A percentile compares a stretch with the other conserved stretches of the same genome.
Evolutionary conservation across 1,284 basidiomycete species (phyloP).

Genomic region (Testicularia cyperi): DNA sequence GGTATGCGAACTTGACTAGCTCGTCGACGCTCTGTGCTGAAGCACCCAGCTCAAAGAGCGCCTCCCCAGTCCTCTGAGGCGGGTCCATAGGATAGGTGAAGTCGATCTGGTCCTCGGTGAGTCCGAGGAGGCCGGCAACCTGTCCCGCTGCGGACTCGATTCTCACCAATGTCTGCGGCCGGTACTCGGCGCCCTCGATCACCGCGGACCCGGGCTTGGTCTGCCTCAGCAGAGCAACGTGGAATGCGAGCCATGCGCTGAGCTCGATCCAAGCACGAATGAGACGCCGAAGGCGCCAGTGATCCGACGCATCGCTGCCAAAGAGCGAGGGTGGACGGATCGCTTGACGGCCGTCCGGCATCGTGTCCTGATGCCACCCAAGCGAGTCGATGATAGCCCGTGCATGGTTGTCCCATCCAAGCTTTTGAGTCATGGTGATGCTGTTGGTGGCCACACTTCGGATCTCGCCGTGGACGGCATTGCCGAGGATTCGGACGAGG

Average conservation of each 20-base stretch:
- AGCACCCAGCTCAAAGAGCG: slow-evolving; percentile 16
- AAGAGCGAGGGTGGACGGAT: slow-evolving; percentile 6
- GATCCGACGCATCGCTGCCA: background rate
- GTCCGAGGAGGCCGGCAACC: slow-evolving; percentile 15
- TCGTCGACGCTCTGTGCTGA: slow-evolving; percentile 20
- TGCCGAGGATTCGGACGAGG: slow-evolving; percentile 28
- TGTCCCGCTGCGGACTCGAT: slow-evolving; percentile 7
- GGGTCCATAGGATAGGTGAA: slow-evolving; percentile 5
- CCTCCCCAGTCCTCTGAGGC: slow-evolving; percentile 7
- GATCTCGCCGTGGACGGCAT: slow-evolving; percentile 35
- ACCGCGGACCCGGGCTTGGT: slow-evolving; percentile 6
- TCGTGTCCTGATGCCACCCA: slow-evolving; percentile 17
- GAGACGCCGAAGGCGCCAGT: slow-evolving; percentile 8
- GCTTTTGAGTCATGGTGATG: slow-evolving; percentile 24
- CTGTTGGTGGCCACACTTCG: slow-evolving; percentile 18
- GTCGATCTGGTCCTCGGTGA: slow-evolving; percentile 16
- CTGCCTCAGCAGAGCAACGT: slow-evolving; percentile 8
- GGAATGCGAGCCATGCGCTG: slow-evolving; percentile 22
- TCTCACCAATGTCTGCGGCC: slow-evolving; percentile 1
- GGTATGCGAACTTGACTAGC: slow-evolving; percentile 38
- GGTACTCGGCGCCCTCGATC: slow-evolving; percentile 2
- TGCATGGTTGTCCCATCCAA: slow-evolving; percentile 26
- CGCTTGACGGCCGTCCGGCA: slow-evolving; percentile 25
- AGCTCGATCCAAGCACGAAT: slow-evolving; percentile 44
- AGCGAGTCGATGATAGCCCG: slow-evolving; percentile 24